Evolutionary conservation across 768 basidiomycete species (phyloP).

Genomic region (Myochromella boudieri): DNA sequence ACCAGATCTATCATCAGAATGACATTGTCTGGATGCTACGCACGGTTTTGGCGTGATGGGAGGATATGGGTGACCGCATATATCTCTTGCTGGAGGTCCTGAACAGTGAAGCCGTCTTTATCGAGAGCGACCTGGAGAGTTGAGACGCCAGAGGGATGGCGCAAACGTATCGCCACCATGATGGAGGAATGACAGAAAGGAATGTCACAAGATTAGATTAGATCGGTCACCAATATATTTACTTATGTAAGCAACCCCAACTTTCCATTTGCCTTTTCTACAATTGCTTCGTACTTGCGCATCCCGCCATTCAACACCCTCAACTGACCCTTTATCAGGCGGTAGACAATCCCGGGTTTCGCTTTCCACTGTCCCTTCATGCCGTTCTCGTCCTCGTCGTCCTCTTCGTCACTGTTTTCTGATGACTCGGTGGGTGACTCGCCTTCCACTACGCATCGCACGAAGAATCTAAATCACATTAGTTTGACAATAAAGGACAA

Average conservation of each 20-base stretch:
- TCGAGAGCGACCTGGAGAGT: slow-evolving; percentile 73
- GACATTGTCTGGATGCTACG: slow-evolving; percentile 23
- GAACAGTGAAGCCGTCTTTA: slow-evolving; percentile 54
- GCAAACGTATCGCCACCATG: slow-evolving; percentile 76
- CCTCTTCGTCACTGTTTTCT: slow-evolving; percentile 16
- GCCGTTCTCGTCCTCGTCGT: slow-evolving; percentile 14
- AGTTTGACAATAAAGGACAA: background rate
- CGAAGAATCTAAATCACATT: slow-evolving; percentile 20
- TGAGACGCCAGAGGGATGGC: slow-evolving; percentile 82
- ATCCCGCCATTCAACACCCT: slow-evolving; percentile 24
- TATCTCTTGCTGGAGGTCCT: slow-evolving; percentile 75
- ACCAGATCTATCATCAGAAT: background rate
- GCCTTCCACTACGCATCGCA: slow-evolving; percentile 28
- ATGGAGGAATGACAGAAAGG: background rate
- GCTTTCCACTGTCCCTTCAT: slow-evolving; percentile 14
- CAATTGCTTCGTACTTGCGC: slow-evolving; percentile 24
- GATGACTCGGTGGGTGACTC: slow-evolving; percentile 18
- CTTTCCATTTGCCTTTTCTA: slow-evolving; percentile 17
- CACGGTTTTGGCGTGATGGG: slow-evolving; percentile 77
- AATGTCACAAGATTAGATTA: slow-evolving; percentile 1
- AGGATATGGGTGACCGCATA: slow-evolving; percentile 65
- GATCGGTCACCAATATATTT: slow-evolving; percentile 2
- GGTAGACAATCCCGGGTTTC: slow-evolving; percentile 23
- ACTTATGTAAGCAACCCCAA: slow-evolving; percentile 3
- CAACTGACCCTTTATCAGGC: slow-evolving; percentile 19